Percentiles rank a stretch among this genome's conserved stretches.
Evolutionary conservation across 1,139 yeast genomes (phyloP).

Genomic region (Yamadazyma triangularis): DNA sequence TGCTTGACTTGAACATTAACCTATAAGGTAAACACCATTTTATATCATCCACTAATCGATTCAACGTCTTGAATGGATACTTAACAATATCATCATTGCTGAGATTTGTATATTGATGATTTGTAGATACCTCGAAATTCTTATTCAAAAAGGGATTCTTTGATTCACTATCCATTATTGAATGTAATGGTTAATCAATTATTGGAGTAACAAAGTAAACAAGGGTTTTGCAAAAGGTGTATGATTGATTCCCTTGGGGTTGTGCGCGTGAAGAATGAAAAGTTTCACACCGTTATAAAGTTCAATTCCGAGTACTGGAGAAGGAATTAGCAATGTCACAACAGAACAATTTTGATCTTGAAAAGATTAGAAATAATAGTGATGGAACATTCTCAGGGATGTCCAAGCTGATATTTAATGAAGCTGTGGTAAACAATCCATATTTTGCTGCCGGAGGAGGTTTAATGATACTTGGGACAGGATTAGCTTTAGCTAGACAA

Average conservation of each 20-base stretch:
- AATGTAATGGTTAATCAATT: too few species aligned
- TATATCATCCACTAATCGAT: constrained; percentile 63
- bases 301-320: too few species aligned
- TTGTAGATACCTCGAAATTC: constrained; percentile 8
- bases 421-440: constrained; percentile 70
- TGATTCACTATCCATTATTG: too few species aligned
- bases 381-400: constrained; percentile 37
- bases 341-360: constrained; percentile 24
- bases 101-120: constrained; percentile 11
- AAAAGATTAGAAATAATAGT: constrained; percentile 30
- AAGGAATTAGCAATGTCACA: too few species aligned
- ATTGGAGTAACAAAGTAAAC: too few species aligned
- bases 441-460: constrained; percentile 98
- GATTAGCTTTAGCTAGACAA: constrained; percentile 71
- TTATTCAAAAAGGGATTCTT: constrained; percentile 17
- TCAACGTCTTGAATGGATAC: constrained; percentile 56
- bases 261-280: too few species aligned
- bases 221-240: too few species aligned
- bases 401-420: constrained; percentile 39
- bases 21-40: constrained; percentile 36
- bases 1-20: constrained; percentile 16
- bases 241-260: too few species aligned
- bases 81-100: constrained; percentile 9
- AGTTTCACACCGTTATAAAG: too few species aligned
- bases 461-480: constrained; percentile 87